Conservation (phyloP, 1,139 yeast genomes). For the Suhomyces chickasaworum region DNA sequence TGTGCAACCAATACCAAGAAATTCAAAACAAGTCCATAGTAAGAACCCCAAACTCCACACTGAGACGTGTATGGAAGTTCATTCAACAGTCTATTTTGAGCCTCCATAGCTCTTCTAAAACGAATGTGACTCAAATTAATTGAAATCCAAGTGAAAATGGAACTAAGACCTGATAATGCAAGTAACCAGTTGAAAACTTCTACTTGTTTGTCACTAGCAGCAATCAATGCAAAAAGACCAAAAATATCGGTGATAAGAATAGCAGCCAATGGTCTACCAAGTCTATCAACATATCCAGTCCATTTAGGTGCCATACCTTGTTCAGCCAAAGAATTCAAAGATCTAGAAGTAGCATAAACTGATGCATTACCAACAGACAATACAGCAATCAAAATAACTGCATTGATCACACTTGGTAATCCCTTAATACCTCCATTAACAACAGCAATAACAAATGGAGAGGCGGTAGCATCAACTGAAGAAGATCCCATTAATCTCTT, state of each 20-base stretch:
- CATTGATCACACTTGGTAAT: conserved; percentile 56
- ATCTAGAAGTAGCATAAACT: conserved; percentile 37
- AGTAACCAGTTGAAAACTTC: conserved; percentile 78
- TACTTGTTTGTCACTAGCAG: conserved; percentile 65
- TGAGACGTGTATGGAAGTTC: conserved; percentile 73
- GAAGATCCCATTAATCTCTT: conserved; percentile 34
- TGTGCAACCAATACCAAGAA: conserved; percentile 72
- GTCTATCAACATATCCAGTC: conserved; percentile 35
- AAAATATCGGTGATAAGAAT: conserved; percentile 37
- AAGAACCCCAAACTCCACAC: conserved; percentile 72
- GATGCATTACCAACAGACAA: conserved; percentile 51
- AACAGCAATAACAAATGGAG: conserved; percentile 65
- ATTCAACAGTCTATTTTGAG: conserved; percentile 61
- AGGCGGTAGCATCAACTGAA: conserved; percentile 53
- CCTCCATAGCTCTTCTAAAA: conserved; percentile 72
- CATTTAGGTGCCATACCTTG: conserved; percentile 37
- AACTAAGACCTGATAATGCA: conserved; percentile 81
- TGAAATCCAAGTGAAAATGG: conserved; percentile 83
- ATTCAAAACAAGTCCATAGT: conserved; percentile 62
- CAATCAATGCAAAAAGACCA: conserved; percentile 73
- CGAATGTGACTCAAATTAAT: conserved; percentile 76
- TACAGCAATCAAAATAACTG: conserved; percentile 50
- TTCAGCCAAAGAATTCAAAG: conserved; percentile 35
- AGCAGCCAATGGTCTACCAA: conserved; percentile 37
- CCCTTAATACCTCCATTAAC: conserved; percentile 54